Base-by-base conservation (phyloP, 2,329 filamentous ascomycete genomes). In the Nothopassalora personata region DNA sequence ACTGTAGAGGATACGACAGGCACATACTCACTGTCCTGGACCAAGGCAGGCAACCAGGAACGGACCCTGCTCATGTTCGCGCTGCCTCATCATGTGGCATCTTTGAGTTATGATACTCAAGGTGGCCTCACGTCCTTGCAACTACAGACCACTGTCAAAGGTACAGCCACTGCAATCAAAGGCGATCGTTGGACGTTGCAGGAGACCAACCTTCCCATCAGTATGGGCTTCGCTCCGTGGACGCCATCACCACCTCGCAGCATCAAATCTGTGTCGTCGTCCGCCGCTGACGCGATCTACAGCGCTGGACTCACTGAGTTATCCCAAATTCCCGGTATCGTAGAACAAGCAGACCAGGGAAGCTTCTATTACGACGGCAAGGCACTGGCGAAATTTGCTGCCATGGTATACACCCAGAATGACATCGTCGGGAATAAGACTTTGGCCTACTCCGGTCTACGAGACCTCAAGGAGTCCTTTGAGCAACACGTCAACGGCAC, bases 321-420 rank as follows among this genome's bases (percentile, higher is more conserved):
- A 0, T 81, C 83, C 0, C 87, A 94, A 73, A 8, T 15, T 15
- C 39, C 39, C 1, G 82, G 91, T 70, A 90, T 97, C 74, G 74
- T 79, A n/a, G 77, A 78, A 0, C 87, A 94, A 69, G 85, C 85
- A 5, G 84, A 94, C 63, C 78, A 90, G 36, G 83, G 93, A 71
- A 96, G 91, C 39, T 92, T 96, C 85, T 97, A 97, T 74, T 97
- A 88, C 73, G 89, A 89, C 66, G 94, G 94, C 66, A 97, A 80
- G 64, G 70, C 71, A 15, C 64, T 75, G 18, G 73, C 72, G 33
- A 75, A 75, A 54, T 77, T 79, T 53, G 78, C 79, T 0, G 73
- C 73, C 1, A 74, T 80, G 6, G 54, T 74, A n/a, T 79, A 75
- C 68, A 70, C 76, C 1, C 67, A 74, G 34, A 64, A 86, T 78